Evolutionary conservation across 2,329 filamentous ascomycete species (phyloP), one percentile per base, ranked within the genome.

Genomic region (Penicillium sp.): DNA sequence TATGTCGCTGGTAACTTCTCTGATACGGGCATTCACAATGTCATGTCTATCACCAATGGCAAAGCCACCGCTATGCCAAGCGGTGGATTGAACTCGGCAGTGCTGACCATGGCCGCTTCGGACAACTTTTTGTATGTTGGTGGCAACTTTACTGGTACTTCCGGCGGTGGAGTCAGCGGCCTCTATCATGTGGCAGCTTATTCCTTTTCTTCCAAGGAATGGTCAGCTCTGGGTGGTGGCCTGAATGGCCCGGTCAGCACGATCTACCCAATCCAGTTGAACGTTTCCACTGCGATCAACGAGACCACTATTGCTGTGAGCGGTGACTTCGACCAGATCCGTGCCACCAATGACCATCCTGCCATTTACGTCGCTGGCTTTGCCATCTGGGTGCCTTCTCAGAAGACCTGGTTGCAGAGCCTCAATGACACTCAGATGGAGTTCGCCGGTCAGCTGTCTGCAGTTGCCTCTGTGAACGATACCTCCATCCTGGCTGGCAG

Each of bases 1-100:
- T 95, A 86, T 60, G 82, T 93, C 46, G 92, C 82, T 12, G 93
- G 93, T 23, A 93, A 90, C 61, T 97, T 97, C 66, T 85, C 84
- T 1, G 82, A 84, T 6, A 71, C 76, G 44, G 72, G 78, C 25
- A 81, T 84, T 46, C 78, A 80, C 60, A 93, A 97, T 67, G 85
- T 97, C 59, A 84, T 95, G 63, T 81, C 82, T 12, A 80, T 97
- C 54, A 78, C 79, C 54, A 78, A 80, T 57, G 77, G 78, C n/a
- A 79, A 83, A 40, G 77, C 83, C 2, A 78, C 79, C 1, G 77
- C 84, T 15, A 72, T 87, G 50, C 71, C 83, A 18, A 82, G 83
- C 25, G 83, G 85, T 41, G 91, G 93, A 3, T 76, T 98, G 33
- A 90, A 98, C 61, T 84, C 83, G 2, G 78, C 83, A 52, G 88